Evolutionary conservation across 23 red algal species (phyloP).

Genomic region (Chondrus crispus): DNA sequence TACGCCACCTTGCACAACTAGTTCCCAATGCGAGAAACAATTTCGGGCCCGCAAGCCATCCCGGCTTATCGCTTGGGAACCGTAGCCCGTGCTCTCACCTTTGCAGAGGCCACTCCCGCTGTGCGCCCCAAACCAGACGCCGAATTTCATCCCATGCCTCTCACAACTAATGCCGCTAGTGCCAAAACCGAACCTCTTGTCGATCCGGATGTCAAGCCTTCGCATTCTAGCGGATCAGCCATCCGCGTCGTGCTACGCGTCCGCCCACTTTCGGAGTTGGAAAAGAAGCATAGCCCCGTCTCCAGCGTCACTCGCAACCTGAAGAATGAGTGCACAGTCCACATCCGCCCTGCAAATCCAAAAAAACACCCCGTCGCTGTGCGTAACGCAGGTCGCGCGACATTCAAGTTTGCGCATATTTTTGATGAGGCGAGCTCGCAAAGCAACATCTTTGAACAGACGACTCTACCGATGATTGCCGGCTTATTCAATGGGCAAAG

Average conservation of each 20-base stretch:
- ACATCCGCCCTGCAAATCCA: conserved; percentile 13
- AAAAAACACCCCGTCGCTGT: conserved; percentile 25
- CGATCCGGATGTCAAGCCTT: background rate
- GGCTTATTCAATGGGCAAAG: conserved; percentile 63
- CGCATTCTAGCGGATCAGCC: too few relatives aligned
- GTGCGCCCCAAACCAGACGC: background rate
- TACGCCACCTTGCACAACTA: background rate
- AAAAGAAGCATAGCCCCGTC: background rate
- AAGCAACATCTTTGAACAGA: conserved; percentile 29
- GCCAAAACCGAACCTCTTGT: background rate
- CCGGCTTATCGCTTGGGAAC: background rate
- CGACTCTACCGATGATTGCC: conserved; percentile 38
- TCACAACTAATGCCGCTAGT: background rate
- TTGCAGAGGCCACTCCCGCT: conserved; percentile 36
- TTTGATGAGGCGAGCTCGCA: background rate
- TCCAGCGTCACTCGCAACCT: background rate
- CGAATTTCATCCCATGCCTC: background rate
- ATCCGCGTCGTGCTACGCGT: conserved; percentile 49
- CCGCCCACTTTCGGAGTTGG: conserved; percentile 5
- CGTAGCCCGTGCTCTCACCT: conserved; percentile 26
- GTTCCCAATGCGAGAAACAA: background rate
- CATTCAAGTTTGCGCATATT: conserved; percentile 27
- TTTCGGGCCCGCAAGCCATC: background rate
- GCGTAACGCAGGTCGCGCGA: conserved; percentile 28
- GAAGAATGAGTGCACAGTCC: background rate